These are phyloP conservation scores for Piromyces finnis DNA, from an alignment of 192 early-diverging fungal genomes.

Conservation along the genomic window DNA sequence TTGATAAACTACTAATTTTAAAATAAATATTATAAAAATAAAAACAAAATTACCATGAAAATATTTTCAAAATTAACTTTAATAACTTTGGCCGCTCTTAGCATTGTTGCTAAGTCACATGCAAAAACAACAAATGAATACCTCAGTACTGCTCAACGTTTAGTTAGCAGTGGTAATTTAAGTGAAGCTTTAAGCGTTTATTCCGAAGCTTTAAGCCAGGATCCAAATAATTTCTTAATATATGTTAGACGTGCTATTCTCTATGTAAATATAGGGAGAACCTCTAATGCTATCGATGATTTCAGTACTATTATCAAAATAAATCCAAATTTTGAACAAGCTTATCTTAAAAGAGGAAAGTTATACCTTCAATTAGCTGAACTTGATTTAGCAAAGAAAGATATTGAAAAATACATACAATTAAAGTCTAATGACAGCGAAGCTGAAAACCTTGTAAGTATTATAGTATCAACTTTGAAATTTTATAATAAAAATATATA, in stretches of 20 bases:
- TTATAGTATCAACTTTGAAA: no score
- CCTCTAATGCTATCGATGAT: slow-evolving; percentile 56
- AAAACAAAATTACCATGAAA: not conserved
- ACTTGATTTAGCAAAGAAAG: slow-evolving; percentile 36
- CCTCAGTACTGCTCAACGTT: not conserved
- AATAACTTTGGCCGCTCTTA: not conserved
- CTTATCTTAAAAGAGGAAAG: slow-evolving; percentile 52
- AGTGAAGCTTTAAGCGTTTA: slow-evolving; percentile 4
- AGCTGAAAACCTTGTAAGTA: slow-evolving; percentile 13
- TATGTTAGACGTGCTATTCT: slow-evolving; percentile 76
- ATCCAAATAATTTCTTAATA: slow-evolving; percentile 69
- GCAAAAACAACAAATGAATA: not conserved
- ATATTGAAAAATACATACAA: slow-evolving; percentile 28
- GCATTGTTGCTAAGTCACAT: not conserved
- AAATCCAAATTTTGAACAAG: slow-evolving; percentile 65
- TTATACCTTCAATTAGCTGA: slow-evolving; percentile 48
- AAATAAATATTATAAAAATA: not conserved
- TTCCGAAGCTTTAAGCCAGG: slow-evolving; percentile 30
- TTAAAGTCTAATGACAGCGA: slow-evolving; percentile 11
- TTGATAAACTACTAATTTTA: no score
- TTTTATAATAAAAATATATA: no score
- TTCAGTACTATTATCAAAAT: slow-evolving; percentile 60
- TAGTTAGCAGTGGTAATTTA: not conserved
- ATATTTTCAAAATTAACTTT: not conserved
- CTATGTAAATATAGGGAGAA: slow-evolving; percentile 54